Conservation (phyloP, 2,329 filamentous ascomycete genomes). For the Ceratocystis albifundus region DNA sequence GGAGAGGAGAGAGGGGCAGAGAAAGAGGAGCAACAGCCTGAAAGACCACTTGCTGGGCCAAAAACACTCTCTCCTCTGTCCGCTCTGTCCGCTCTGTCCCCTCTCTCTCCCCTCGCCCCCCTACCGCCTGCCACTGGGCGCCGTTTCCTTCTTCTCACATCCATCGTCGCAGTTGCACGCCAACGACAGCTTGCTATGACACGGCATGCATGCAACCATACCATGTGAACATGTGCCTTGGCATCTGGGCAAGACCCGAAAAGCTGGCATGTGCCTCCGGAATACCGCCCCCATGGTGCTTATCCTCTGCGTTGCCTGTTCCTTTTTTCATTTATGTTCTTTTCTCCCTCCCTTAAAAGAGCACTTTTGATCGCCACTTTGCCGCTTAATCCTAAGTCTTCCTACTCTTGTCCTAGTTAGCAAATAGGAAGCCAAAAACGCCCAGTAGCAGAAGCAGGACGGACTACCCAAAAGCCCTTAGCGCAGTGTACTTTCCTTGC, state of each 20-base stretch:
- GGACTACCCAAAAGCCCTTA: neutral
- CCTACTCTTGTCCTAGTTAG: neutral
- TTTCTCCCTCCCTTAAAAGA: neutral
- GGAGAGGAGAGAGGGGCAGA: neutral
- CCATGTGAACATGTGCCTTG: too few relatives aligned
- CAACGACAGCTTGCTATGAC: neutral
- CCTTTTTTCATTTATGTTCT: neutral
- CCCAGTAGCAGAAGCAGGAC: neutral
- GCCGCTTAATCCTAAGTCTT: neutral
- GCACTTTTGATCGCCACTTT: slow-evolving; percentile 2
- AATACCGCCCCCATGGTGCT: too few relatives aligned
- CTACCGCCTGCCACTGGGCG: neutral
- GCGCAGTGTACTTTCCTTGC: neutral
- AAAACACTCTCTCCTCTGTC: neutral
- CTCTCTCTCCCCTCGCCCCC: neutral
- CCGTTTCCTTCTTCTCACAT: neutral
- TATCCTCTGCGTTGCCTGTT: neutral
- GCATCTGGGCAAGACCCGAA: too few relatives aligned
- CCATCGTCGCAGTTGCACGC: neutral
- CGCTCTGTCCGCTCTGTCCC: too few relatives aligned
- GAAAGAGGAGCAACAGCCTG: neutral
- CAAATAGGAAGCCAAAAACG: neutral
- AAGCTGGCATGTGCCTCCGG: too few relatives aligned
- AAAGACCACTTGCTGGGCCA: too few relatives aligned
- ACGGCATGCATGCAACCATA: too few relatives aligned